These are phyloP conservation scores for Colletotrichum zoysiae DNA, from an alignment of 2,329 filamentous ascomycete genomes.

Conservation along the genomic window DNA sequence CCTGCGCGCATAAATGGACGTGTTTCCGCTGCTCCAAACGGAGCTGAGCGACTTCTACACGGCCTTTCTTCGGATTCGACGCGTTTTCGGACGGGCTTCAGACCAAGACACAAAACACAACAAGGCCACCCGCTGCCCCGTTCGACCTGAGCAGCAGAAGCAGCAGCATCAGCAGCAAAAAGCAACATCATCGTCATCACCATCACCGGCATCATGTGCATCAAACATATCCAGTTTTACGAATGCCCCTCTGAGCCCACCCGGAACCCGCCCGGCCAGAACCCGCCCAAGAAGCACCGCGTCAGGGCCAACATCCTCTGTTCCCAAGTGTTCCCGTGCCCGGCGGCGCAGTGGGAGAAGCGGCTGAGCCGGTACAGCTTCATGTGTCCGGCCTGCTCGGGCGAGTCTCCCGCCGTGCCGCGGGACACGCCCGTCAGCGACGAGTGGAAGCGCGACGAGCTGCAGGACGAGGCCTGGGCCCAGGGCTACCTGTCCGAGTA, in stretches of 20 bases:
- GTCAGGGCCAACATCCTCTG: constrained; percentile 38
- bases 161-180: too few relatives aligned
- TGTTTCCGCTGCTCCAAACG: background rate
- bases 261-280: background rate
- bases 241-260: constrained; percentile 19
- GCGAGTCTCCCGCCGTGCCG: constrained; percentile 35
- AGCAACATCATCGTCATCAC: too few relatives aligned
- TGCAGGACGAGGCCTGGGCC: constrained; percentile 29
- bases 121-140: background rate
- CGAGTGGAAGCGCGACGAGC: constrained; percentile 26
- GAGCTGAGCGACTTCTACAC: too few relatives aligned
- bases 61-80: background rate
- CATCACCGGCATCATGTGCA: constrained; percentile 25
- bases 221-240: constrained; percentile 32
- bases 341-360: constrained; percentile 28
- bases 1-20: background rate
- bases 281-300: constrained; percentile 10
- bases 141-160: too few relatives aligned
- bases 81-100: background rate
- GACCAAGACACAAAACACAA: background rate
- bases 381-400: constrained; percentile 39
- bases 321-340: constrained; percentile 31
- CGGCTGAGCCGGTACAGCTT: constrained; percentile 28
- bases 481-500: constrained; percentile 28
- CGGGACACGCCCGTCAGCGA: constrained; percentile 23